Evolutionary conservation across 1,284 basidiomycete species (phyloP).

Genomic region (Grifola frondosa): DNA sequence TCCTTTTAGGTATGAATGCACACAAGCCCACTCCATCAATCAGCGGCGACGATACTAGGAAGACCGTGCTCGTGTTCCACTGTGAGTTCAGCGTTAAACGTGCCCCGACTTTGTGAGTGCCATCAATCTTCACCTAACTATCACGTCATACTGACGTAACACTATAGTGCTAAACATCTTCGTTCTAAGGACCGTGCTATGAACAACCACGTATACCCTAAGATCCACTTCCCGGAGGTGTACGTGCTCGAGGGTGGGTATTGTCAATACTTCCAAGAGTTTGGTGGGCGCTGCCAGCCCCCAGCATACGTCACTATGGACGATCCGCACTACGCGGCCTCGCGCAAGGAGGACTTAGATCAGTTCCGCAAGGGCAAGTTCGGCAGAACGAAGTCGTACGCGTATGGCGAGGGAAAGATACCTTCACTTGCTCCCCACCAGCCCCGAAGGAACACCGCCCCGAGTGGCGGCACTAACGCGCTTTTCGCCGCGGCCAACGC

Average conservation of each 20-base stretch:
- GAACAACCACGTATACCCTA: constrained; percentile 89
- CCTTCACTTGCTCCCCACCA: constrained; percentile 34
- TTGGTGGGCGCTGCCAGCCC: constrained; percentile 74
- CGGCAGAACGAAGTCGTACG: constrained; percentile 84
- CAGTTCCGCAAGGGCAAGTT: constrained; percentile 89
- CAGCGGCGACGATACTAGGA: constrained; percentile 75
- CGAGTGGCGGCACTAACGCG: constrained; percentile 42
- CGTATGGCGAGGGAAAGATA: constrained; percentile 73
- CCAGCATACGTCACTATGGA: constrained; percentile 91
- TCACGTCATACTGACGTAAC: constrained; percentile 10
- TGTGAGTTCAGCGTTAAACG: constrained; percentile 97
- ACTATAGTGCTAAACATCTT: constrained; percentile 81
- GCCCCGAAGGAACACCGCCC: constrained; percentile 61
- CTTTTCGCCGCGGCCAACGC: constrained; percentile 68
- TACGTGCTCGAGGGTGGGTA: constrained; percentile 98
- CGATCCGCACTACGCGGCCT: constrained; percentile 79
- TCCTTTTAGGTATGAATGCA: constrained; percentile 63
- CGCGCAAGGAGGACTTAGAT: constrained; percentile 84
- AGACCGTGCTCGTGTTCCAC: constrained; percentile 92
- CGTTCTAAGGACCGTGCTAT: constrained; percentile 87
- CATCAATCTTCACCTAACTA: constrained; percentile 8
- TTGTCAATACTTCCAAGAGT: constrained; percentile 78
- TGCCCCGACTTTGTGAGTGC: constrained; percentile 88
- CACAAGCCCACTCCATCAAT: constrained; percentile 74
- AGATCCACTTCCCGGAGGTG: constrained; percentile 93